A percentile compares a stretch with the other conserved stretches of the same genome.
Conservation (phyloP, 352 stramenopile genomes). For the Phytophthora cajani region DNA sequence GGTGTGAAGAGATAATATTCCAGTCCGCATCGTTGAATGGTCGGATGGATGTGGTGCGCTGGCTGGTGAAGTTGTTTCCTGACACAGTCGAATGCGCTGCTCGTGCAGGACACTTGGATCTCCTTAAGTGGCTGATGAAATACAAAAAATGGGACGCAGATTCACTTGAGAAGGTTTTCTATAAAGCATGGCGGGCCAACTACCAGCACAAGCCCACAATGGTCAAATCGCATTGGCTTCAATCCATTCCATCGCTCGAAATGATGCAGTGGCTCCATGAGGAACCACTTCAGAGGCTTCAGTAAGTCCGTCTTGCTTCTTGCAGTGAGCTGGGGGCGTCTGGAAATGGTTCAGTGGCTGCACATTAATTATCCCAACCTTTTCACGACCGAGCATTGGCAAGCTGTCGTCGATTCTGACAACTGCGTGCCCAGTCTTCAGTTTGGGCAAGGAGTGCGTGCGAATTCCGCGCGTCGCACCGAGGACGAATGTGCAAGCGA, state of each 20-base stretch:
- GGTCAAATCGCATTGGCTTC: background rate
- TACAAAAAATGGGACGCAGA: slow-evolving; percentile 1
- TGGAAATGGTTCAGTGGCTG: slow-evolving; percentile 26
- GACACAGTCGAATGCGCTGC: background rate
- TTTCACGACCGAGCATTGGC: background rate
- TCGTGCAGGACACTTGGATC: background rate
- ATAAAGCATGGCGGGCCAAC: slow-evolving; percentile 11
- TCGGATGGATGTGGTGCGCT: background rate
- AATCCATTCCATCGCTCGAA: slow-evolving; percentile 11
- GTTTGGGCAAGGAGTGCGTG: background rate
- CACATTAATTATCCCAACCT: slow-evolving; percentile 4
- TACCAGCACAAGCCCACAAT: background rate
- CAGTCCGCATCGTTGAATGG: background rate
- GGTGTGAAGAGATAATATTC: background rate
- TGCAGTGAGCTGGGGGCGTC: slow-evolving; percentile 9
- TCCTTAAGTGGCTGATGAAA: slow-evolving; percentile 19
- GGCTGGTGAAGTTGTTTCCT: background rate
- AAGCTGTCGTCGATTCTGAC: background rate
- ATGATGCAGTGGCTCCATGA: slow-evolving; percentile 20
- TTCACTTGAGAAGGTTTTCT: too few relatives aligned
- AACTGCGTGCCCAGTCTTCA: background rate
- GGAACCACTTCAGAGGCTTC: background rate
- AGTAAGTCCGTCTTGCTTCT: background rate
- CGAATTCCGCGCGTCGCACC: background rate
- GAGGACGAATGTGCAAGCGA: background rate